Evolutionary conservation across 495 filamentous ascomycete genomes (phyloP).

Genomic region (Lophiostoma macrostomum): DNA sequence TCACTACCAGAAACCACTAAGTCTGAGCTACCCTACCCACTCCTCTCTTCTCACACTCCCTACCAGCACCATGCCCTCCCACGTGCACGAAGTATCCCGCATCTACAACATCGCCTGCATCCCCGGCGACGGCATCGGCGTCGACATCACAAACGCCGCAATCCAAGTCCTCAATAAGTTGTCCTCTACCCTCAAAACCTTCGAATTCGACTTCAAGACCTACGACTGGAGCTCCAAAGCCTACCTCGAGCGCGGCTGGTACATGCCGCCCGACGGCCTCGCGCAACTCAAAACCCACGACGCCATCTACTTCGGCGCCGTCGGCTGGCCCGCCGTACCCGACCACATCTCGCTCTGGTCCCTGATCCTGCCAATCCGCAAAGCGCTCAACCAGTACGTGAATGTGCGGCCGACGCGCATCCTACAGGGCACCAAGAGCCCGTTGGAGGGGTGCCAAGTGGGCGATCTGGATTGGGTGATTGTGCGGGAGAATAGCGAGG

Average conservation of each 20-base stretch:
- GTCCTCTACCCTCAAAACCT: slow-evolving; percentile 33
- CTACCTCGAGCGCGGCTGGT: slow-evolving; percentile 39
- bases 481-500: slow-evolving; percentile 44
- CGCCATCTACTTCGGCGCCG: slow-evolving; percentile 45
- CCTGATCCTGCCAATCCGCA: slow-evolving; percentile 44
- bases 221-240: slow-evolving; percentile 41
- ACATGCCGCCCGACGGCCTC: slow-evolving; percentile 40
- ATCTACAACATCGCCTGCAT: slow-evolving; percentile 44
- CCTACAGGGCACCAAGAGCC: slow-evolving; percentile 37
- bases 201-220: slow-evolving; percentile 39
- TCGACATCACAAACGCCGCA: slow-evolving; percentile 43
- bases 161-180: slow-evolving; percentile 37
- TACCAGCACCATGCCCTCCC: slow-evolving; percentile 12
- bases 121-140: slow-evolving; percentile 45
- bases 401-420: slow-evolving; percentile 43
- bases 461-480: slow-evolving; percentile 43
- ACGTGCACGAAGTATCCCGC: slow-evolving; percentile 12
- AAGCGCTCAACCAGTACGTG: slow-evolving; percentile 42
- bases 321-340: slow-evolving; percentile 42
- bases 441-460: slow-evolving; percentile 29
- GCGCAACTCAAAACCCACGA: slow-evolving; percentile 41
- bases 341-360: slow-evolving; percentile 45
- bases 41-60: background rate
- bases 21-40: background rate
- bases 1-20: no score